Conservation (phyloP, 305 asterid species). For the Striga hermonthica region DNA sequence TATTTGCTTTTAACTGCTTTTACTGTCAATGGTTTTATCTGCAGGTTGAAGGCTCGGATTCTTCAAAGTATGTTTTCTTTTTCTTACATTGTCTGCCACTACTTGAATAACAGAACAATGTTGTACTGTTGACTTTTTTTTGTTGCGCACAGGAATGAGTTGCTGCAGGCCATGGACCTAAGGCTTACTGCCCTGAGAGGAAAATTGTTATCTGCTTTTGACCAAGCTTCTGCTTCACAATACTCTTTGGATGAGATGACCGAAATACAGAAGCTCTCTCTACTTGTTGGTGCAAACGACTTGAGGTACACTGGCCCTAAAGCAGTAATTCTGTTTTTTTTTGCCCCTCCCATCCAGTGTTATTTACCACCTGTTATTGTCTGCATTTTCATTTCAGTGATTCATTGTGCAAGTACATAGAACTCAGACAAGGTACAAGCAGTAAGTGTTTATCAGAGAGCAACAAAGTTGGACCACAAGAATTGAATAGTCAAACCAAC, state of each 20-base stretch:
- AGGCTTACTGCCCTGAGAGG: conserved; percentile 67
- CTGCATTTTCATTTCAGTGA: conserved; percentile 50
- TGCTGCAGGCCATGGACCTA: conserved; percentile 79
- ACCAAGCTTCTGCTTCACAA: conserved; percentile 54
- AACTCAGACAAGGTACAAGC: conserved; percentile 40
- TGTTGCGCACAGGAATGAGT: conserved; percentile 60
- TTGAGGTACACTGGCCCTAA: conserved; percentile 52
- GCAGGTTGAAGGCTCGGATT: conserved; percentile 66
- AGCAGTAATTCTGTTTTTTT: background rate
- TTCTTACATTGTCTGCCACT: conserved; percentile 17
- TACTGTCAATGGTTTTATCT: conserved; percentile 33
- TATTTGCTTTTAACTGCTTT: conserved; percentile 24
- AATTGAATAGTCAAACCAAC: conserved; percentile 32
- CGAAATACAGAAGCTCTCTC: conserved; percentile 59
- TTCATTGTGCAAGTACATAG: conserved; percentile 53
- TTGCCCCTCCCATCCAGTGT: conserved; percentile 4
- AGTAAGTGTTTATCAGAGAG: conserved; percentile 31
- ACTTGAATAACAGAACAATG: conserved; percentile 17
- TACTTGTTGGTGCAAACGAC: conserved; percentile 70
- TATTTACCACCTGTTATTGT: conserved; percentile 4
- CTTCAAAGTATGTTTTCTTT: conserved; percentile 70
- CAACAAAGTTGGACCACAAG: conserved; percentile 34
- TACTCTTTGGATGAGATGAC: conserved; percentile 56
- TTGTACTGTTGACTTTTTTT: conserved; percentile 28
- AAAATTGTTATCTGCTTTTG: conserved; percentile 62